Percentiles rank a stretch among this genome's conserved stretches.
phyloP scores from a whole-genome alignment of 75 land plant genomes.

The Azolla pinnata region DNA sequence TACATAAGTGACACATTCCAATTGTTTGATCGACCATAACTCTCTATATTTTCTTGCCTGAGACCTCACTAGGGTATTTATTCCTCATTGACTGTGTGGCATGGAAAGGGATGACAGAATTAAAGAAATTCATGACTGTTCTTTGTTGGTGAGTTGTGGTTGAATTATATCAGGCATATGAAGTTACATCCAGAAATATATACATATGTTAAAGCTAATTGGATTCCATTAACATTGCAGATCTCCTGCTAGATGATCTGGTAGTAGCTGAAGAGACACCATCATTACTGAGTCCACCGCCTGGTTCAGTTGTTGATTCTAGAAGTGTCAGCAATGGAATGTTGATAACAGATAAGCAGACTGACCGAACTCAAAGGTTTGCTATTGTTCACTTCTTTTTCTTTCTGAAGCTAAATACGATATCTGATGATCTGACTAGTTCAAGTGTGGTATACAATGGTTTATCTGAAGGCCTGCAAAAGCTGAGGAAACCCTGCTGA shows the following conservation, averaged over 20 bases:
- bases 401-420: neutral
- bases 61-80: neutral
- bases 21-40: neutral
- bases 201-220: no score
- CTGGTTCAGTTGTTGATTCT: slow-evolving; percentile 14
- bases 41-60: no score
- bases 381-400: slow-evolving; percentile 5
- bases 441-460: no score
- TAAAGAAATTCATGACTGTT: no score
- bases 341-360: neutral
- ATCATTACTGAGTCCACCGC: slow-evolving; percentile 26
- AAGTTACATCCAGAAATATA: no score
- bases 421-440: neutral
- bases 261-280: slow-evolving; percentile 61
- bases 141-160: no score
- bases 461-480: slow-evolving; percentile 21
- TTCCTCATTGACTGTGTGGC: neutral
- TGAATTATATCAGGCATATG: no score
- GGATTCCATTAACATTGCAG: slow-evolving; percentile 36
- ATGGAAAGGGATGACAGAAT: neutral
- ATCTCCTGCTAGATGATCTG: slow-evolving; percentile 58
- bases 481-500: slow-evolving; percentile 47
- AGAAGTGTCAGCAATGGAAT: slow-evolving; percentile 9
- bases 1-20: neutral
- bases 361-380: slow-evolving; percentile 13